A percentile compares a stretch with the other conserved stretches of the same genome.
phyloP scores from a whole-genome alignment of 305 asterid species.

The Euphrasia arctica region DNA sequence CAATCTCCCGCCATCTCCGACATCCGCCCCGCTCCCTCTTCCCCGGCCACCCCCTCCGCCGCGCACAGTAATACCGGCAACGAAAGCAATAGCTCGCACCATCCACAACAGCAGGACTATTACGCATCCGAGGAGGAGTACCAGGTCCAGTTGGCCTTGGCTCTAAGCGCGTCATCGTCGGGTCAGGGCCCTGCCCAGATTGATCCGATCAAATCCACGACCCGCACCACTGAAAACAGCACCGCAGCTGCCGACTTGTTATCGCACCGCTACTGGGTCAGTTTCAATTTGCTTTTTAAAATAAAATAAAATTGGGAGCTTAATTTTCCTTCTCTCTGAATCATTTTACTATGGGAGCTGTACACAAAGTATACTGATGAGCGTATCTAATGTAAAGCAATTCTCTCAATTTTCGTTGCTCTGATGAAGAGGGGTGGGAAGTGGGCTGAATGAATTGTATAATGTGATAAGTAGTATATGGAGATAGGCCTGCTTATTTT shows the following conservation, averaged over 20 bases:
- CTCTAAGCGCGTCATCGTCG: constrained; percentile 87
- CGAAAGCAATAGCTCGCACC: constrained; percentile 37
- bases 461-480: no score
- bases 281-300: constrained; percentile 28
- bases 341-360: constrained; percentile 19
- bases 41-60: constrained; percentile 28
- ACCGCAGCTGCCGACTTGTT: constrained; percentile 72
- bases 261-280: constrained; percentile 91
- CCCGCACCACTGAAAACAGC: constrained; percentile 41
- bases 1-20: constrained; percentile 37
- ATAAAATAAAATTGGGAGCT: no score
- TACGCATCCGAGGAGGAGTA: constrained; percentile 91
- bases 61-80: constrained; percentile 11
- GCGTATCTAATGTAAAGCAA: no score
- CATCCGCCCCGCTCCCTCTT: constrained; percentile 35
- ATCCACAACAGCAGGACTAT: constrained; percentile 57
- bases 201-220: constrained; percentile 45
- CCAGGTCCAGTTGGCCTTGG: constrained; percentile 89
- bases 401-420: no score
- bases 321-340: neutral
- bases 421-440: no score
- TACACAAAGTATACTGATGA: neutral
- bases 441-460: no score
- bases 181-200: constrained; percentile 43
- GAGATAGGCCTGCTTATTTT: no score